A percentile compares a stretch with the other conserved stretches of the same genome.
These are phyloP conservation scores for Morella rubra DNA, from an alignment of 306 rosid species.

Conservation along the genomic window DNA sequence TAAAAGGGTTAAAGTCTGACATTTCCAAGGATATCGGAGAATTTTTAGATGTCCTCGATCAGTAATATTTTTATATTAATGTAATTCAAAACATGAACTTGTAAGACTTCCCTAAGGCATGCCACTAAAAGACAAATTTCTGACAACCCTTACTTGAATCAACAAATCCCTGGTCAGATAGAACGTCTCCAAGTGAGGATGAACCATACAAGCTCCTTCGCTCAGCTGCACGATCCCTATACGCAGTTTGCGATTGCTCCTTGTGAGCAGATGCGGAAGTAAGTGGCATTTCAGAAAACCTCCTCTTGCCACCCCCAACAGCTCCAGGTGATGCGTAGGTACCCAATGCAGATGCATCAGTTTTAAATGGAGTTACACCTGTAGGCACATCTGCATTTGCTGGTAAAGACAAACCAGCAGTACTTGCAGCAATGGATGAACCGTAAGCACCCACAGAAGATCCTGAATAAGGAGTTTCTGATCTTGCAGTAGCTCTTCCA, in stretches of 20 bases:
- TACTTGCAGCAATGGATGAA: constrained; percentile 38
- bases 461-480: constrained; percentile 58
- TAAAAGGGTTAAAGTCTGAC: constrained; percentile 12
- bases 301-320: constrained; percentile 72
- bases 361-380: constrained; percentile 63
- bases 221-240: constrained; percentile 98
- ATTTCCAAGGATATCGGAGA: background rate
- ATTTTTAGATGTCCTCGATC: background rate
- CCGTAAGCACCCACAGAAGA: constrained; percentile 32
- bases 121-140: constrained; percentile 19
- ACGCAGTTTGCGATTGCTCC: constrained; percentile 70
- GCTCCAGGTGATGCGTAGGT: constrained; percentile 58
- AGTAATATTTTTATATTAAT: background rate
- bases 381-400: constrained; percentile 47
- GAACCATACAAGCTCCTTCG: constrained; percentile 93
- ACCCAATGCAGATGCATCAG: constrained; percentile 84
- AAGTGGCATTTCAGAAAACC: constrained; percentile 90
- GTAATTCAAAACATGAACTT: background rate
- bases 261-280: constrained; percentile 56
- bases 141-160: constrained; percentile 75
- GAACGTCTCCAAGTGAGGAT: constrained; percentile 56
- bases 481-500: constrained; percentile 68
- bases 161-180: constrained; percentile 56
- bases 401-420: constrained; percentile 34
- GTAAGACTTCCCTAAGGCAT: constrained; percentile 13